Base-by-base conservation (phyloP, 768 basidiomycete species). In the Symmetrospora coprosmae region DNA sequence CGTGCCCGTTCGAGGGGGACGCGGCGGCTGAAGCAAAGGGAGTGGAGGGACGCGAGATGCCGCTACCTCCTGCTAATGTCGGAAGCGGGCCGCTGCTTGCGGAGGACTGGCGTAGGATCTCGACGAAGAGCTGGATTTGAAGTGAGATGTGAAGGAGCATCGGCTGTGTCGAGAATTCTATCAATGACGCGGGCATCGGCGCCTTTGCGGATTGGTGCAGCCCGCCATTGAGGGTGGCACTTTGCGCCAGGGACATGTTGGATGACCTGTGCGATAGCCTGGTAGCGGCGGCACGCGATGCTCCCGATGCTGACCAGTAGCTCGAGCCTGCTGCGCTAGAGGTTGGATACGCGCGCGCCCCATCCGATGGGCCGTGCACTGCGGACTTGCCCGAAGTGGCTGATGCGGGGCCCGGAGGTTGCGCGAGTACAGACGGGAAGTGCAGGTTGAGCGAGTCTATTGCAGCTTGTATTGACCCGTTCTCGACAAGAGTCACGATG, bases 81-180 rank as follows among this genome's bases (percentile, higher is more conserved):
- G 31, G 13, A 5, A 21, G 31, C 19, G 49, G 3, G 38, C 28
- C 38, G 37, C 16, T 41, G 30, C n/a, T 16, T 38, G 8, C 6
- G 17, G 50, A 34, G n/a, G 55, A 21, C 30, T 39, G 31, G 17
- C 55, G 55, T 4, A 58, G 41, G 30, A 58, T 30, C 46, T 58
- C 55, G 30, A 58, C 46, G 43, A 58, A 58, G 19, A 43, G 41
- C 34, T 58, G 55, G 9, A 58, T 58, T 46, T 58, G 55, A 28
- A 58, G 25, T 4, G 55, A 58, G 2, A 58, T 21, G 5, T 39
- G 31, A 30, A 58, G 55, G 21, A 58, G 43, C 6, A 34, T 14
- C 2, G 55, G 21, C 31, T 28, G 37, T 4, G 55, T n/a, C 2
- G 55, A 35, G 16, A 58, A n/a, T n/a, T n/a, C n/a, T n/a, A n/a